These are phyloP conservation scores for Posidonia oceanica DNA, from an alignment of 116 monocot genomes.

Conservation along the genomic window DNA sequence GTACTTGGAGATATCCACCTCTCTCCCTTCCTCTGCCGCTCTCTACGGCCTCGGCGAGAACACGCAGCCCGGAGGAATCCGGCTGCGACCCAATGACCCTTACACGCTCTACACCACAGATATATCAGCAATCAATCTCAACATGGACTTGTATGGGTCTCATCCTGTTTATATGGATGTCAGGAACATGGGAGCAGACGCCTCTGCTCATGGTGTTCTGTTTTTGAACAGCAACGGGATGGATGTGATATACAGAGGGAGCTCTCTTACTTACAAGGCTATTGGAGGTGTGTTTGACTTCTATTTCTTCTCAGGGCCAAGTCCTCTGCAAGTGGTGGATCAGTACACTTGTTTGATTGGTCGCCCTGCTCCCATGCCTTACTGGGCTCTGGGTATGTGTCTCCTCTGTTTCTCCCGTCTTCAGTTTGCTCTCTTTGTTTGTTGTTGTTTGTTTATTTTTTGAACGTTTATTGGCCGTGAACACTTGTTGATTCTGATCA, in stretches of 20 bases:
- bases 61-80: slow-evolving; percentile 82
- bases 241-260: slow-evolving; percentile 83
- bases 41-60: slow-evolving; percentile 95
- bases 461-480: background rate
- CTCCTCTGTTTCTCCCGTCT: too few relatives aligned
- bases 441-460: background rate
- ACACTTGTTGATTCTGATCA: too few relatives aligned
- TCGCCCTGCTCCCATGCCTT: slow-evolving; percentile 93
- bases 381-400: slow-evolving; percentile 79
- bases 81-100: slow-evolving; percentile 74
- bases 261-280: slow-evolving; percentile 71
- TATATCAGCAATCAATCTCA: slow-evolving; percentile 86
- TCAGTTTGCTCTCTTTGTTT: background rate
- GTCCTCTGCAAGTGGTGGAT: slow-evolving; percentile 65
- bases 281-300: slow-evolving; percentile 92
- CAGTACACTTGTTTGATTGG: slow-evolving; percentile 84
- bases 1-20: slow-evolving; percentile 81
- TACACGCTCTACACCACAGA: slow-evolving; percentile 94
- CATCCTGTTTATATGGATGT: slow-evolving; percentile 97
- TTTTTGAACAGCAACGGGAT: slow-evolving; percentile 97
- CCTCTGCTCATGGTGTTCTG: slow-evolving; percentile 64
- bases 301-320: slow-evolving; percentile 77
- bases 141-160: slow-evolving; percentile 83
- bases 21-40: slow-evolving; percentile 46
- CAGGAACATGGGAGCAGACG: slow-evolving; percentile 36